phyloP scores from a whole-genome alignment of 148 eudicot genomes.

The Fagopyrum esculentum region DNA sequence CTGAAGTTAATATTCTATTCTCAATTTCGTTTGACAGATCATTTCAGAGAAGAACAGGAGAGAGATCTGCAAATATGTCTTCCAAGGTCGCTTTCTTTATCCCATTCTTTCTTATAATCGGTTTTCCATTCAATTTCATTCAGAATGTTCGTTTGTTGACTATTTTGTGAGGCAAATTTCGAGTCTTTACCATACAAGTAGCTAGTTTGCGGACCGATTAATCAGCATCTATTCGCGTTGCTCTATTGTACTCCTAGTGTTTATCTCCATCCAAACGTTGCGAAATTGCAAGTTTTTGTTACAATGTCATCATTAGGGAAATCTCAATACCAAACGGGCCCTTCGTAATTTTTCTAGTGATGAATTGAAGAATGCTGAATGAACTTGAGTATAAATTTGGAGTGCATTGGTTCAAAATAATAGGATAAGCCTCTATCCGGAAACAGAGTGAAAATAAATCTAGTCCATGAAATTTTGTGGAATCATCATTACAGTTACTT shows the following conservation, averaged over 20 bases:
- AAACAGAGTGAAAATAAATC: too few species aligned
- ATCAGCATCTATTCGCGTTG: not conserved
- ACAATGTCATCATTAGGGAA: not conserved
- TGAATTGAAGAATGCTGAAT: not conserved
- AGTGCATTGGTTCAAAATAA: not conserved
- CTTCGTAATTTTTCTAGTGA: too few species aligned
- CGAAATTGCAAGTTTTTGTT: not conserved
- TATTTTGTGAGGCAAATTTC: not conserved
- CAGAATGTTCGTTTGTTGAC: not conserved
- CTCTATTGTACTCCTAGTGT: not conserved
- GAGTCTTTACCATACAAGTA: not conserved
- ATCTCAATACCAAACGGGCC: too few species aligned
- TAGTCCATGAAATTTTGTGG: too few species aligned
- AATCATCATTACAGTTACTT: too few species aligned
- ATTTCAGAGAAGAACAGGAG: slow-evolving; percentile 81
- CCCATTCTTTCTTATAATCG: not conserved
- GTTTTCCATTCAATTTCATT: not conserved
- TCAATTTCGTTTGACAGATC: slow-evolving; percentile 33
- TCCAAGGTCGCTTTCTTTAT: slow-evolving; percentile 48
- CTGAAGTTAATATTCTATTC: not conserved
- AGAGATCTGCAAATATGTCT: slow-evolving; percentile 82
- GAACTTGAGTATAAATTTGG: not conserved
- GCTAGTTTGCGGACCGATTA: not conserved
- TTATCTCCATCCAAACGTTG: not conserved
- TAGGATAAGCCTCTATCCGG: not conserved